phyloP scores from a whole-genome alignment of 2,329 filamentous ascomycete species.

The Fragosphaeria purpurea region DNA sequence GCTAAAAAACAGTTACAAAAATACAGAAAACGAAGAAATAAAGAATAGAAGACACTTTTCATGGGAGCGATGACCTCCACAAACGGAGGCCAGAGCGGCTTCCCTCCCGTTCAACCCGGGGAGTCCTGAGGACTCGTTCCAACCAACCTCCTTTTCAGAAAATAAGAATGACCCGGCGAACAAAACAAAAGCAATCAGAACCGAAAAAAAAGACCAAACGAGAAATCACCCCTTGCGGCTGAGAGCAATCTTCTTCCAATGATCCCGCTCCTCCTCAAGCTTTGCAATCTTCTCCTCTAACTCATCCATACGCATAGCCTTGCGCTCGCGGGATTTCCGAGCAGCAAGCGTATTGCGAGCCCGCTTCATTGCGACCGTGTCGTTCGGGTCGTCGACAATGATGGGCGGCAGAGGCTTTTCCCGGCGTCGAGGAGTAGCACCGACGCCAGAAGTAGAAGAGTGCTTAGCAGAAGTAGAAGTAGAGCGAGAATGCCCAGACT shows the following conservation, averaged over 20 bases:
- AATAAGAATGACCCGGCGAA: not conserved
- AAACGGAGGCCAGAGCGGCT: not conserved
- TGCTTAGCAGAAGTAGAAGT: constrained; percentile 40
- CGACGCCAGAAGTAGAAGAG: constrained; percentile 61
- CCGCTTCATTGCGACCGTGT: constrained; percentile 79
- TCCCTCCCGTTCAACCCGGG: constrained; percentile 3
- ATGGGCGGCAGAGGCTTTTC: constrained; percentile 76
- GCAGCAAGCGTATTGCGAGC: constrained; percentile 89
- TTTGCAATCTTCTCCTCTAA: constrained; percentile 65
- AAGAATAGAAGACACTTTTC: not conserved
- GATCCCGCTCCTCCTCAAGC: constrained; percentile 54
- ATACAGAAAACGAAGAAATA: not conserved
- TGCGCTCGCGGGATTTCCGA: constrained; percentile 83
- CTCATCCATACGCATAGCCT: constrained; percentile 64
- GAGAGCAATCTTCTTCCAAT: constrained; percentile 52
- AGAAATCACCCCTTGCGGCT: constrained; percentile 21
- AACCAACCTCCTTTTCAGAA: constrained; percentile 1
- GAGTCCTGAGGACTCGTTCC: too few relatives aligned
- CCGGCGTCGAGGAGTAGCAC: constrained; percentile 51
- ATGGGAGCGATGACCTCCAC: too few relatives aligned
- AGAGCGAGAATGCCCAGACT: constrained; percentile 34
- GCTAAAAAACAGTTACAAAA: not conserved
- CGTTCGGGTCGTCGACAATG: constrained; percentile 60
- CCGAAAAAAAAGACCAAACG: not conserved
- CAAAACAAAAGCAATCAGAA: not conserved